Evolutionary conservation across 306 rosid species (phyloP).

Genomic region (Lathyrus oleraceus): DNA sequence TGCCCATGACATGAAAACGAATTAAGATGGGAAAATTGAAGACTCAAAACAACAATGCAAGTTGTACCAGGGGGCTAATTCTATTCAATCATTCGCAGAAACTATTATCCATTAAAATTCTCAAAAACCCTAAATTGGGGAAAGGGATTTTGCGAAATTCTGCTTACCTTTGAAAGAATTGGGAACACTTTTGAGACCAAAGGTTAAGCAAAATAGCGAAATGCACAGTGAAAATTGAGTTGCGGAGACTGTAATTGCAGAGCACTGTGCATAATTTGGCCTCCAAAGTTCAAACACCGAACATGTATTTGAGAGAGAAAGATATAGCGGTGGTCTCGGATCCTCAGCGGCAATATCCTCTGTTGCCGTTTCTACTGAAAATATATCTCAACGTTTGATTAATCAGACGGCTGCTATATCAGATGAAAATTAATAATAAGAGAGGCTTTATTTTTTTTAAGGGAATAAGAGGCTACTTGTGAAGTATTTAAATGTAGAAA

Average conservation of each 20-base stretch:
- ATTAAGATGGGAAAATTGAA: background rate
- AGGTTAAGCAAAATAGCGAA: conserved; percentile 28
- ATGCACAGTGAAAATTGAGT: conserved; percentile 40
- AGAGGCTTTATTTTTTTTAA: too few relatives aligned
- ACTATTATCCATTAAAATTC: conserved; percentile 20
- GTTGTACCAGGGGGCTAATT: conserved; percentile 35
- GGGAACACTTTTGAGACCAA: conserved; percentile 21
- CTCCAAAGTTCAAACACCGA: conserved; percentile 54
- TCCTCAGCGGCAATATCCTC: background rate
- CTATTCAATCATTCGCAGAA: conserved; percentile 37
- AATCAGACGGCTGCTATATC: background rate
- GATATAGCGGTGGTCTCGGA: conserved; percentile 33
- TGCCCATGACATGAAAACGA: conserved; percentile 61
- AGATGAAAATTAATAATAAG: background rate
- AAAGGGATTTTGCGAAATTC: conserved; percentile 35
- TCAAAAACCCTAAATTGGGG: conserved; percentile 63
- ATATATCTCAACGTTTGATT: background rate
- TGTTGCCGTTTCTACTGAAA: background rate
- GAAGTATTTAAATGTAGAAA: too few relatives aligned
- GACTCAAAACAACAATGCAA: conserved; percentile 42
- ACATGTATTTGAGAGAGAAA: background rate
- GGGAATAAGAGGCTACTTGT: too few relatives aligned
- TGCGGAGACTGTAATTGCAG: conserved; percentile 50
- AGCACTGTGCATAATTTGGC: conserved; percentile 49
- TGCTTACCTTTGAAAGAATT: conserved; percentile 32